Conservation (phyloP, 208 protist genomes). For the Phytomonas serpens region DNA sequence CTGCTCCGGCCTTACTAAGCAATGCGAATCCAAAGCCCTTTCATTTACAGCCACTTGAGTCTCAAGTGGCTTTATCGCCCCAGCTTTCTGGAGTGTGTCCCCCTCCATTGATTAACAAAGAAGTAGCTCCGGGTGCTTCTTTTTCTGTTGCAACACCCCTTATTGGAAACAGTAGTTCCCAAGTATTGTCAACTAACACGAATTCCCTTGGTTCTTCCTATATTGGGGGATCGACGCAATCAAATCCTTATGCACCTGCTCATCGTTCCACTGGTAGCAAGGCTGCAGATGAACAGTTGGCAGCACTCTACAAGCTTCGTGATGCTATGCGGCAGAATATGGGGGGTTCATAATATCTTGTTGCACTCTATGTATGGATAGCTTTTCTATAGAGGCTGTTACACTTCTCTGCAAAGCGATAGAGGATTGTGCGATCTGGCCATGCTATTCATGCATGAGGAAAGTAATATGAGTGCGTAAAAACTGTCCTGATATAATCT, state of each 20-base stretch:
- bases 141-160: not conserved
- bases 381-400: not conserved
- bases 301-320: slow-evolving; percentile 57
- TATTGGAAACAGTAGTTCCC: not conserved
- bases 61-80: not conserved
- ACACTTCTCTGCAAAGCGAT: not conserved
- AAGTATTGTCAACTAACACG: not conserved
- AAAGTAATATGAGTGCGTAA: not conserved
- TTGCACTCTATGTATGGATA: not conserved
- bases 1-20: not conserved
- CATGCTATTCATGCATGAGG: not conserved
- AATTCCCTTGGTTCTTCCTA: not conserved
- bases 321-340: slow-evolving; percentile 62
- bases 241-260: slow-evolving; percentile 1
- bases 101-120: not conserved
- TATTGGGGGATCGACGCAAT: not conserved
- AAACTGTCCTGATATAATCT: not conserved
- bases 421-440: not conserved
- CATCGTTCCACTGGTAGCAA: slow-evolving; percentile 63
- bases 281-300: slow-evolving; percentile 67
- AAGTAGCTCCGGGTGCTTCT: not conserved
- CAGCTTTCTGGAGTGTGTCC: not conserved
- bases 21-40: not conserved
- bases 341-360: not conserved
- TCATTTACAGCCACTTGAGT: not conserved